A percentile compares a stretch with the other conserved stretches of the same genome.
Evolutionary conservation across 2,329 filamentous ascomycete species (phyloP).

Genomic region (Davidsoniella virescens): DNA sequence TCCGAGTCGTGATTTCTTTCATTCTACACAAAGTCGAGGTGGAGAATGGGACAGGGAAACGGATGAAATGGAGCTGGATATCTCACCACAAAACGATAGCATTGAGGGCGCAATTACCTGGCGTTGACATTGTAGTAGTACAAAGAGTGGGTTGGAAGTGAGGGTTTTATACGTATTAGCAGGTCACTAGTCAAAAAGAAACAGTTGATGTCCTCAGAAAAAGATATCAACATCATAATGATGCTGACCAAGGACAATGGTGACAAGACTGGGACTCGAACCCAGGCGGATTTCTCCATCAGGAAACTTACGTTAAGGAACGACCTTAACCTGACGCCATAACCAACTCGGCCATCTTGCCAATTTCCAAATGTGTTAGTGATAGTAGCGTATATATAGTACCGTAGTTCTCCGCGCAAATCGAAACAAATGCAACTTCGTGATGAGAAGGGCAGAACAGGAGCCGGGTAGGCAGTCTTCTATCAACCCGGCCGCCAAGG

Average conservation of each 20-base stretch:
- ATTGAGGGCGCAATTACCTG: too few relatives aligned
- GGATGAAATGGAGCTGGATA: constrained; percentile 2
- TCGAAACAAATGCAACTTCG: too few relatives aligned
- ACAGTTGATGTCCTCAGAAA: neutral
- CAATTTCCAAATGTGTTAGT: neutral
- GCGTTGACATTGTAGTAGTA: neutral
- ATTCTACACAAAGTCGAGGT: neutral
- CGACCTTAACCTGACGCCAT: constrained; percentile 23
- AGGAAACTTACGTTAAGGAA: constrained; percentile 12
- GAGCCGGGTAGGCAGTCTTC: too few relatives aligned
- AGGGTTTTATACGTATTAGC: too few relatives aligned
- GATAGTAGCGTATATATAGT: neutral
- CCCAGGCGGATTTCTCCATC: constrained; percentile 12
- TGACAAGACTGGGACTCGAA: constrained; percentile 13
- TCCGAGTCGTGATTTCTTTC: neutral
- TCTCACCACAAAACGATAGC: neutral
- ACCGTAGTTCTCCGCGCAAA: too few relatives aligned
- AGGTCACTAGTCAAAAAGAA: too few relatives aligned
- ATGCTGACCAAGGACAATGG: neutral
- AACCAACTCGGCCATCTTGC: constrained; percentile 23
- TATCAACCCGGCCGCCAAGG: too few relatives aligned
- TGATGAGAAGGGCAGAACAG: too few relatives aligned
- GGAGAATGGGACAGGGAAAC: constrained; percentile 2
- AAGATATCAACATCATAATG: neutral
- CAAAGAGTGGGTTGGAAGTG: too few relatives aligned